Evolutionary conservation across 192 early-diverging fungal genomes (phyloP), one percentile per base, ranked within the genome.

Genomic region (Backusella mclennaniae): DNA sequence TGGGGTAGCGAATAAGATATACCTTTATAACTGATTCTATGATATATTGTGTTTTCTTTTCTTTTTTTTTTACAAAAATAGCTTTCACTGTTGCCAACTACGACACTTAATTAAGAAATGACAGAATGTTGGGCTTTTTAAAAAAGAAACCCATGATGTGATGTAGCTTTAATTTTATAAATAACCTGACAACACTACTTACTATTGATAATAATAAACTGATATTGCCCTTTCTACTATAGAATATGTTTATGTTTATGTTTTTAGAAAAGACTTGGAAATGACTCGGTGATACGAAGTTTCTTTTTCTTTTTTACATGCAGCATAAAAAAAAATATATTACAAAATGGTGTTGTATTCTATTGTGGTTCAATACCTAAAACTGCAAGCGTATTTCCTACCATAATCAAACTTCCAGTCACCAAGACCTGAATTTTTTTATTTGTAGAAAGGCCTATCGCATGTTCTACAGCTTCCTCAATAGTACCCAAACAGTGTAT

Each of bases 381-480:
- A 23, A 91, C 89, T 38, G 87, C 91, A 74, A 98, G 84, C 3
- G 92, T 86, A 23, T 92, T 93, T 36, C 98, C 98, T 21, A 98
- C 90, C 73, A 99, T 79, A 76, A 97, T 93, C 75, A 99, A 79
- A 73, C 96, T 97, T 8, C 98, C 98, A 6, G 97, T 97, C 31
- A 92, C 92, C 35, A 99, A 84, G 1, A 96, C 93, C 49, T 93
- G 87, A 23, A 87, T 46, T 1, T 76, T n/a, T 31, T 77, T 77
- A 17, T 66, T n/a, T 12, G 23, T 46, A n/a, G 46, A 33, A 6
- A 17, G 3, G 1, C n/a, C 42, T 46, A 76, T 63, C n/a, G 91
- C 81, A 79, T 87, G 85, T 3, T 84, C 86, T 9, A 93, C 86
- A 1, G 94, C 92, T 17, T 87, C 89, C 75, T 93, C 86, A 77